Conservation (phyloP, 441 rosid species). For the Adansonia madagascariensis region DNA sequence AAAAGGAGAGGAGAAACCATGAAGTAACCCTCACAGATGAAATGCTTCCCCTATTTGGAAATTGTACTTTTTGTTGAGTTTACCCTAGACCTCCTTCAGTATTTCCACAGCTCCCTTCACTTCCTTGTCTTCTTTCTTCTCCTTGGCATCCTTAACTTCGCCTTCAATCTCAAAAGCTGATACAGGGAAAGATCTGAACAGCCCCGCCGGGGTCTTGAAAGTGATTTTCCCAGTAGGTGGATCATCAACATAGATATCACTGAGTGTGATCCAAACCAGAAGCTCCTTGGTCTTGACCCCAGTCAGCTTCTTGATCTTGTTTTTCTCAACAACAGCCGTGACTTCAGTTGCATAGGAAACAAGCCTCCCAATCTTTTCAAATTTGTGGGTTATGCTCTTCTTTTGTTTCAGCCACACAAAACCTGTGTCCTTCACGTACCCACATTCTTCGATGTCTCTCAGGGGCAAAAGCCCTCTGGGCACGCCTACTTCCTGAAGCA, state of each 20-base stretch:
- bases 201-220: conserved; percentile 64
- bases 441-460: conserved; percentile 80
- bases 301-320: conserved; percentile 85
- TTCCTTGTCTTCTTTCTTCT: conserved; percentile 19
- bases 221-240: conserved; percentile 58
- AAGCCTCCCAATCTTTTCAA: conserved; percentile 65
- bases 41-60: not conserved
- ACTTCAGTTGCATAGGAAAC: conserved; percentile 69
- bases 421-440: conserved; percentile 77
- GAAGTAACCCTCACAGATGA: not conserved
- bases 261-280: conserved; percentile 67
- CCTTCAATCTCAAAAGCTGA: conserved; percentile 57
- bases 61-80: too few species aligned
- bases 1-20: not conserved
- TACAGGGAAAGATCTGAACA: conserved; percentile 57
- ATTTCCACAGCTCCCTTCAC: conserved; percentile 36
- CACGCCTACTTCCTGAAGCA: conserved; percentile 62
- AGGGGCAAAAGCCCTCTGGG: conserved; percentile 86
- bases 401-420: conserved; percentile 94
- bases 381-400: conserved; percentile 79
- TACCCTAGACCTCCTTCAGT: conserved; percentile 37
- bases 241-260: conserved; percentile 68
- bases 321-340: conserved; percentile 60
- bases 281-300: conserved; percentile 96
- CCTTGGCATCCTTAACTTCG: conserved; percentile 28